A percentile compares a stretch with the other conserved stretches of the same genome.
phyloP scores from a whole-genome alignment of 2,329 filamentous ascomycete genomes.

The Teratosphaeria pseudoeucalypti region DNA sequence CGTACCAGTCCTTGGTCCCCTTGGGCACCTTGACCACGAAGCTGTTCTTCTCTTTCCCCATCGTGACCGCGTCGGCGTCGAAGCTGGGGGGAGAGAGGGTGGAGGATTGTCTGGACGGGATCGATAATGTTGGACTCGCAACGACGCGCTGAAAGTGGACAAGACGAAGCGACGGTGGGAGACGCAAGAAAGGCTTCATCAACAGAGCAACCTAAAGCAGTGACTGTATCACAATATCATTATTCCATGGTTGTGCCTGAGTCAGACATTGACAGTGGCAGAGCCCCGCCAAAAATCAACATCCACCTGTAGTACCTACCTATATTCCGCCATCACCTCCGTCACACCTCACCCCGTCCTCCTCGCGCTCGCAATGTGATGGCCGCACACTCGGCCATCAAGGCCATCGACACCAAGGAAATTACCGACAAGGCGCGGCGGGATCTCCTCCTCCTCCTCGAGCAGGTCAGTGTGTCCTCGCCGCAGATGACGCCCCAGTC shows the following conservation, averaged over 20 bases:
- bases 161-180: background rate
- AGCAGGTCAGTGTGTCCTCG: constrained; percentile 67
- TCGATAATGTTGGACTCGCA: background rate
- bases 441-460: constrained; percentile 80
- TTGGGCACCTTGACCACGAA: constrained; percentile 78
- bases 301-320: background rate
- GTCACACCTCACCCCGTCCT: background rate
- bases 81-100: background rate
- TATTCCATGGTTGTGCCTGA: background rate
- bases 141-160: background rate
- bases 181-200: background rate
- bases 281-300: background rate
- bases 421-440: constrained; percentile 74
- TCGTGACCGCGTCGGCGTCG: constrained; percentile 10
- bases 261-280: background rate
- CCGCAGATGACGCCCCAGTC: background rate
- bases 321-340: background rate
- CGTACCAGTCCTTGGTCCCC: constrained; percentile 80
- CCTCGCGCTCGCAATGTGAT: constrained; percentile 13
- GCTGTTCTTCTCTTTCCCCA: constrained; percentile 36
- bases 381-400: constrained; percentile 43
- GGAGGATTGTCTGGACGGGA: background rate
- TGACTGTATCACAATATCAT: background rate
- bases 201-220: background rate
- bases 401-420: constrained; percentile 61